phyloP scores from a whole-genome alignment of 257 asterid species.

The Linaria vulgaris region DNA sequence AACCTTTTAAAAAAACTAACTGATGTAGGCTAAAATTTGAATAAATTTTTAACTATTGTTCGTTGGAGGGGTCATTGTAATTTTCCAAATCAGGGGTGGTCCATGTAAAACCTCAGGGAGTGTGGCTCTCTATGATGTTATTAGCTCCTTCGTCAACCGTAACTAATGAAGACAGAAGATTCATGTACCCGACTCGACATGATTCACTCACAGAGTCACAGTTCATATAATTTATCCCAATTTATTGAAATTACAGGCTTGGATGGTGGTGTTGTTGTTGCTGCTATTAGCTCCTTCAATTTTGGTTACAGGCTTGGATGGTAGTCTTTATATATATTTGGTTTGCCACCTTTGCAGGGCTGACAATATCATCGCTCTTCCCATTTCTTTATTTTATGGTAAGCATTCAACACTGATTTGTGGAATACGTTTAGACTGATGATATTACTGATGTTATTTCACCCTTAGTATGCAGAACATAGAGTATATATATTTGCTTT shows the following conservation, averaged over 20 bases:
- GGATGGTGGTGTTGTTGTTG: no score
- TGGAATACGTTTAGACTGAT: neutral
- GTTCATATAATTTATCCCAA: neutral
- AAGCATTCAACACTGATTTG: constrained; percentile 21
- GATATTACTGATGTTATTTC: neutral
- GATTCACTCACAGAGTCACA: neutral
- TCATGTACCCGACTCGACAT: no score
- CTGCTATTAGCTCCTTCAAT: neutral
- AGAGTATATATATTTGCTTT: neutral
- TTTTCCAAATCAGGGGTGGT: no score
- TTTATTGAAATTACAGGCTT: neutral
- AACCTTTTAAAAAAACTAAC: no score
- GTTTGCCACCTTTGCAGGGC: constrained; percentile 41
- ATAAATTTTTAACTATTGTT: no score
- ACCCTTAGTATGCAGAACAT: neutral
- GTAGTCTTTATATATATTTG: neutral
- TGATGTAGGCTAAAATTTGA: no score
- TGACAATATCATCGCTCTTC: constrained; percentile 67
- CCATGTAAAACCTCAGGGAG: no score
- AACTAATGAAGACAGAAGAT: no score
- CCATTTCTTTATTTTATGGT: constrained; percentile 86
- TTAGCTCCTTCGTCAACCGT: no score
- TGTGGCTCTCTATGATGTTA: no score
- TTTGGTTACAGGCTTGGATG: no score
- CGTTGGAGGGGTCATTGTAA: no score